These are phyloP conservation scores for Peronospora belbahrii DNA, from an alignment of 352 stramenopile genomes.

Conservation along the genomic window DNA sequence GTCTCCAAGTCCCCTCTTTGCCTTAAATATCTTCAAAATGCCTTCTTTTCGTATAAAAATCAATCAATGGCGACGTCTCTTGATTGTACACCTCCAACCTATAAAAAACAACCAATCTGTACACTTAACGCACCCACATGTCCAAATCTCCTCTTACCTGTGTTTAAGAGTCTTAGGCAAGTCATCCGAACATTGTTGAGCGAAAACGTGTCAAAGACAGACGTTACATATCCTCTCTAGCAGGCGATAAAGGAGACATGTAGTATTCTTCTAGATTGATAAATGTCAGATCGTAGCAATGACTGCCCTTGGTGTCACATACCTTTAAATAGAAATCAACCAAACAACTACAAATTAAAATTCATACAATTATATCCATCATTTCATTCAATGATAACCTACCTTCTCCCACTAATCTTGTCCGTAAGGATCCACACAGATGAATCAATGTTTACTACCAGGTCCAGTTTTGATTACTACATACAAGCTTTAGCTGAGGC, in stretches of 20 bases:
- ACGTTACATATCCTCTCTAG: slow-evolving; percentile 72
- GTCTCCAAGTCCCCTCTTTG: slow-evolving; percentile 79
- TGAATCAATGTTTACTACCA: slow-evolving; percentile 86
- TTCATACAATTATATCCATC: background rate
- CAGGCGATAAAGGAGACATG: slow-evolving; percentile 83
- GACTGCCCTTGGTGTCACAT: slow-evolving; percentile 74
- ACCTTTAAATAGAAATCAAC: slow-evolving; percentile 34
- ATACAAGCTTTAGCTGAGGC: slow-evolving; percentile 77
- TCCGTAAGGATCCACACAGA: slow-evolving; percentile 83
- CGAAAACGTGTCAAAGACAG: slow-evolving; percentile 53
- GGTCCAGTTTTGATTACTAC: slow-evolving; percentile 63
- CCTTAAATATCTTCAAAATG: slow-evolving; percentile 76
- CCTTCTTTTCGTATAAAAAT: slow-evolving; percentile 80
- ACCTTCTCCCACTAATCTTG: slow-evolving; percentile 85
- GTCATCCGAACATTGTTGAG: slow-evolving; percentile 82
- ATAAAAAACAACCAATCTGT: background rate
- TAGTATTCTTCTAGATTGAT: slow-evolving; percentile 84
- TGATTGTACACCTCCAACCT: slow-evolving; percentile 85
- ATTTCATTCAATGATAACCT: slow-evolving; percentile 6
- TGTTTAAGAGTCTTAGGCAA: slow-evolving; percentile 71
- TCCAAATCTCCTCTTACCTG: slow-evolving; percentile 23
- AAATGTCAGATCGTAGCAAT: slow-evolving; percentile 83
- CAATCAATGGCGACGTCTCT: slow-evolving; percentile 79
- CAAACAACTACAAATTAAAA: background rate
- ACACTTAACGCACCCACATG: background rate